Base-by-base conservation (phyloP, 805 yeast genomes). In the Maudiozyma serrabonitensis region DNA sequence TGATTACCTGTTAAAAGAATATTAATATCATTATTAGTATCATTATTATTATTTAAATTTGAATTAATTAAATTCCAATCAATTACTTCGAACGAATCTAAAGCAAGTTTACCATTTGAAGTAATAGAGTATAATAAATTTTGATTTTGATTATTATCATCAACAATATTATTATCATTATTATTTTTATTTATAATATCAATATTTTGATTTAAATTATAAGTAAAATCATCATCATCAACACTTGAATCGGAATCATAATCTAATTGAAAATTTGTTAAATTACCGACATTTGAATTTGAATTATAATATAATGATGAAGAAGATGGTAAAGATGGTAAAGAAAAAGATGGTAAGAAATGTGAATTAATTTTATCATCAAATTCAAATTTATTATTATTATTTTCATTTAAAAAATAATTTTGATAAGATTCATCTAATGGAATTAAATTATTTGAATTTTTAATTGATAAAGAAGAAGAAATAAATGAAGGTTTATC, bases 401-500 rank as follows among this genome's bases (percentile, higher is more conserved):
- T 8, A 35, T 35, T 35, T 15, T n/a, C 16, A 35, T 35, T 35
- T 28, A 28, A 28, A 28, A 28, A 28, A 28, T 28, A 28, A 28
- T 16, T 39, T 15, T 40, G 18, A 34, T 26, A 26, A 12, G 35
- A 18, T 15, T 42, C 42, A 26, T 56, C 57, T 13, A 55, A 34
- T 38, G 56, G 51, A 23, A 45, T 46, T 18, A 54, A 41, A 18
- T 54, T 55, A 15, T 67, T 66, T 1, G 84, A 75, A 54, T 72
- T 73, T 43, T 78, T 79, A 44, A 72, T 67, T 0, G 84, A 79
- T 21, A 82, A 83, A 2, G 84, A 75, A 13, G 72, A 69, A 0
- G 84, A 80, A 21, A 82, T 84, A 1, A 84, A 75, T 13, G 72
- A 70, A 32, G 89, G 87, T 53, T 75, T 75, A 48, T 79, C 83